Base-by-base conservation (phyloP, 768 basidiomycete genomes). In the Pleurotus cornucopiae region DNA sequence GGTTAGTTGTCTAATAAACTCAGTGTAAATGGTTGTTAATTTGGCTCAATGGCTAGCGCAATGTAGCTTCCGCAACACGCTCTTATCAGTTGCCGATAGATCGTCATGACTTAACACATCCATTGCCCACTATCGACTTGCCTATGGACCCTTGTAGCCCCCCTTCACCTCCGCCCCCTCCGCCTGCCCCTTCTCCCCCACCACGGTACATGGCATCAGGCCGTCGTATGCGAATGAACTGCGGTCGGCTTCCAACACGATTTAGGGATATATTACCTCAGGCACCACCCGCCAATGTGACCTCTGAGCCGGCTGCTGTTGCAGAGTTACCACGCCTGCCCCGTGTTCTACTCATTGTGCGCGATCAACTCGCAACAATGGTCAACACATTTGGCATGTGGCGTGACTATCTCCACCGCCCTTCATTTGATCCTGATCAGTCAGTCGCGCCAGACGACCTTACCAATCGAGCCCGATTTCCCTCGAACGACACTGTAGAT, bases 401-500 rank as follows among this genome's bases (percentile, higher is more conserved):
- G 64, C 66, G 56, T 43, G 40, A 53, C 59, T 63, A 55, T 68
- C 63, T 51, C 16, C 59, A 61, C 43, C 56, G 54, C 3, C 63
- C 63, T 46, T 63, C 56, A 6, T 60, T 59, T 56, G 62, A 64
- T 47, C 63, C 63, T 20, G 60, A 64, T 26, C 16, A 49, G 13
- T 38, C 23, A 25, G 38, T 64, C 2, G 49, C 47, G 9, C 64
- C 61, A 25, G 57, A 70, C 23, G 54, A 56, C 49, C 49, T 64
- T 6, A 38, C 60, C 54, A 34, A 65, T 60, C 11, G 60, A 14
- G 39, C 26, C 14, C 12, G 46, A 14, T 55, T 26, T 11, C 58
- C 57, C 60, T 26, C 25, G 25, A 30, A 26, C 6, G 30, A 39
- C 18, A 6, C 21, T 13, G 25, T 26, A 26, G 25, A 26, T 26